Conservation (phyloP, 169 alveolate species). For the Cryptosporidium canis region DNA sequence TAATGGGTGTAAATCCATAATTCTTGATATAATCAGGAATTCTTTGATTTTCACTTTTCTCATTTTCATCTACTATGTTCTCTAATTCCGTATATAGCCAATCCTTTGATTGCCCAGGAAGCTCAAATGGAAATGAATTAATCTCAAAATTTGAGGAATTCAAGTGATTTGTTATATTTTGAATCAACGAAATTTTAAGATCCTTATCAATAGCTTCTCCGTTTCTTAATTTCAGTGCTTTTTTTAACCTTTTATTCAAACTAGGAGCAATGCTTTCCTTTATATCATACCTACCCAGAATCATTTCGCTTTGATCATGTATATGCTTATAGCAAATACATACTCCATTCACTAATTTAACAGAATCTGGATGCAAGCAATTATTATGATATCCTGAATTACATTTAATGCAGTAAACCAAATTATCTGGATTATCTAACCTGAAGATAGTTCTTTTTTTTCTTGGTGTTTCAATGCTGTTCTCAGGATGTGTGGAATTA, state of each 20-base stretch:
- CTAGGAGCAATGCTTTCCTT: neutral
- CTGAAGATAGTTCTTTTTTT: neutral
- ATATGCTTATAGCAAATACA: slow-evolving; percentile 45
- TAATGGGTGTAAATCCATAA: slow-evolving; percentile 21
- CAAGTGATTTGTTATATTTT: neutral
- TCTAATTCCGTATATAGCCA: slow-evolving; percentile 5
- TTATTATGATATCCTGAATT: slow-evolving; percentile 3
- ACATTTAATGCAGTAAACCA: slow-evolving; percentile 36
- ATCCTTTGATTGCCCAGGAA: slow-evolving; percentile 51
- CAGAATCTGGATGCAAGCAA: slow-evolving; percentile 48
- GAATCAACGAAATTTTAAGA: neutral
- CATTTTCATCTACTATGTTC: neutral
- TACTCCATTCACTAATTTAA: slow-evolving; percentile 6
- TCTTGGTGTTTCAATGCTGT: neutral
- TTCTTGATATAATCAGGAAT: neutral
- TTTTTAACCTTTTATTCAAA: neutral
- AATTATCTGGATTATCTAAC: slow-evolving; percentile 36
- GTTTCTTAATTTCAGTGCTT: neutral
- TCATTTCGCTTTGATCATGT: slow-evolving; percentile 33
- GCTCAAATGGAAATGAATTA: slow-evolving; percentile 20
- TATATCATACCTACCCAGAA: neutral
- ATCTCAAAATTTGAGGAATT: neutral
- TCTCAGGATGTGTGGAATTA: neutral
- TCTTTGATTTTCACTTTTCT: neutral
- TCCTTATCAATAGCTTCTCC: neutral